Conservation (phyloP, 2,329 filamentous ascomycete species). For the Neonectria hederae region DNA sequence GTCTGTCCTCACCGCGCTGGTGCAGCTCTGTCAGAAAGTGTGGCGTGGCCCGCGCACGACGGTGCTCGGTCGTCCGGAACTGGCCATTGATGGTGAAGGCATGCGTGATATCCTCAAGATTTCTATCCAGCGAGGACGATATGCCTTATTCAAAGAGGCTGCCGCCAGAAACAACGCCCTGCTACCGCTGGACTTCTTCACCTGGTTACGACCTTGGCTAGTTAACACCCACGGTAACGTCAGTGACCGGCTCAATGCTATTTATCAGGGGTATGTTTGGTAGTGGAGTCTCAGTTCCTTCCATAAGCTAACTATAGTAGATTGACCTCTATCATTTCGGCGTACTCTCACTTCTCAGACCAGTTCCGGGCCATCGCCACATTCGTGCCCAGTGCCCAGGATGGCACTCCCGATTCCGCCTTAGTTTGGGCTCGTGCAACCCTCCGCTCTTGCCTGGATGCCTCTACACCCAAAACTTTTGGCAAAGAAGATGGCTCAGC, state of each 20-base stretch:
- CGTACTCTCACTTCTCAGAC: conserved; percentile 13
- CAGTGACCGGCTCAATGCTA: conserved; percentile 8
- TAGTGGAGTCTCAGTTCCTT: background rate
- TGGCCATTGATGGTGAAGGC: background rate
- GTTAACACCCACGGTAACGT: background rate
- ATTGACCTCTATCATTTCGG: conserved; percentile 9
- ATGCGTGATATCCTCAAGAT: conserved; percentile 22
- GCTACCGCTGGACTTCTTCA: conserved; percentile 21
- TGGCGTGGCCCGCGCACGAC: background rate
- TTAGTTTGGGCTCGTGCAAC: conserved; percentile 26
- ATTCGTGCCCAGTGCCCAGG: conserved; percentile 13
- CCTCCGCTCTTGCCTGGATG: conserved; percentile 2
- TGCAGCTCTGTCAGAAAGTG: conserved; percentile 4
- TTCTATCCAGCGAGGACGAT: conserved; percentile 7
- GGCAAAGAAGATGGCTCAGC: conserved; percentile 19
- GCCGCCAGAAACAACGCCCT: background rate
- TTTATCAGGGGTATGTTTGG: conserved; percentile 11
- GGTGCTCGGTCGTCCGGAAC: too few species aligned
- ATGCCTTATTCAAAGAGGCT: conserved; percentile 18
- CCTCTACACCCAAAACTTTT: background rate
- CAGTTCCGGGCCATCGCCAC: conserved; percentile 10
- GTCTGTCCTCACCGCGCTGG: conserved; percentile 6
- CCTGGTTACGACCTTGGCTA: conserved; percentile 25
- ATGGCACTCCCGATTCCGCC: background rate
- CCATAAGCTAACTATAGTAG: conserved; percentile 18